Evolutionary conservation across 257 asterid genomes (phyloP), one percentile per base, ranked within the genome.

Genomic region (Anisodus tanguticus): DNA sequence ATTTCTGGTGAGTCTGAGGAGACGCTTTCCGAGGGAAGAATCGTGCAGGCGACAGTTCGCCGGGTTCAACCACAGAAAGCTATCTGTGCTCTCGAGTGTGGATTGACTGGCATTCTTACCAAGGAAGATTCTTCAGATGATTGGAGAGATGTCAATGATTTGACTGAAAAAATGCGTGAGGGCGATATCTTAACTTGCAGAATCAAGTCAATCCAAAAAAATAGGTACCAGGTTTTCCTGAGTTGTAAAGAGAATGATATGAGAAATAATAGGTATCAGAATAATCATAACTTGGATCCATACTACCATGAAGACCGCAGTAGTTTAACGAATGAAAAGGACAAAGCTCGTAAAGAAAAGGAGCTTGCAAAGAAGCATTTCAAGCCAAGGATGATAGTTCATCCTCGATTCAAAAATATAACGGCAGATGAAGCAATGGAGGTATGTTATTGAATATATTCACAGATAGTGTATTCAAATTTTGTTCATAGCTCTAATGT

Each of bases 351-450:
- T 53, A 94, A 91, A 84, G 95, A 90, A 66, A 94, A 93, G 93
- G 97, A 92, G 90, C 91, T 93, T 6, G 92, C 94, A 7, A 96
- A 91, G 94, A 96, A 93, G 88, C 94, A 90, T 90, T 93, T 94
- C 81, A 96, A 94, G 87, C 93, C 97, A 22, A 93, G 98, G 89
- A 92, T 94, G 98, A 94, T 96, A 86, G 95, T 92, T 86, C 99
- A 96, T 82, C 99, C 95, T 13, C 94, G 93, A 86, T 96, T 96
- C 89, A 88, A 90, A 81, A 96, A 96, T 87, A 92, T 96, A 79
- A 94, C 97, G 13, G 91, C 97, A 15, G 98, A 96, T 88, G 97
- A 92, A 87, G 97, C 98, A 41, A 87, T 88, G 78, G 90, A 88
- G 98, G 99, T 93, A 87, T 53, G 66, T 77, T 53, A 43, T 59